Conservation (phyloP, 805 yeast species). For the Debaryomyces prosopidis region DNA sequence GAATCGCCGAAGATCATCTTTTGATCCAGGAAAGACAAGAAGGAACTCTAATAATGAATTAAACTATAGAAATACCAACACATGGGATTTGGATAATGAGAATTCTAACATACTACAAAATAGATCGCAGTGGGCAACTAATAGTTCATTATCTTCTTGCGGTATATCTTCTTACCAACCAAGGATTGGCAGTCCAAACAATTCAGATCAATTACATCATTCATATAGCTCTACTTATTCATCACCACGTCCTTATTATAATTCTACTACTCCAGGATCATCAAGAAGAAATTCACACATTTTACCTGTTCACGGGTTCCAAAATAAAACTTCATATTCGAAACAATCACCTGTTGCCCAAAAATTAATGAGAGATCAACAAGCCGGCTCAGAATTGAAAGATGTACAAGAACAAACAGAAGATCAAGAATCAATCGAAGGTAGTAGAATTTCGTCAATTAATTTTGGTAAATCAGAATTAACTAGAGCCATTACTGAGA, state of each 20-base stretch:
- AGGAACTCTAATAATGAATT: background rate
- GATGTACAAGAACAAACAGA: conserved; percentile 14
- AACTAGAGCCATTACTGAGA: conserved; percentile 11
- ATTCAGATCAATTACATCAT: conserved; percentile 1
- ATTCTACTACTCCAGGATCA: conserved; percentile 10
- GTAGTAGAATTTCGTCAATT: background rate
- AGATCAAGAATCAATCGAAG: conserved; percentile 10
- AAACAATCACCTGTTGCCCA: conserved; percentile 3
- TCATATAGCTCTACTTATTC: conserved; percentile 7
- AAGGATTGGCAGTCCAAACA: conserved; percentile 2
- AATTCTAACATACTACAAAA: conserved; percentile 23
- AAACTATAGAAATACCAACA: background rate
- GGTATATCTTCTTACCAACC: conserved; percentile 3
- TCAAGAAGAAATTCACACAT: conserved; percentile 23
- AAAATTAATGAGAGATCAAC: conserved; percentile 4
- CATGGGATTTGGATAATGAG: conserved; percentile 36
- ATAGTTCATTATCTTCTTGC: conserved; percentile 14
- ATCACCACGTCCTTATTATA: conserved; percentile 1
- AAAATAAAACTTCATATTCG: background rate
- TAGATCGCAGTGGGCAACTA: conserved; percentile 7
- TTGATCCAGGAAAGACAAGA: background rate
- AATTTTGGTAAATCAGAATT: conserved; percentile 9
- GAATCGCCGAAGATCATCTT: no score
- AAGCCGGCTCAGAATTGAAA: conserved; percentile 2
- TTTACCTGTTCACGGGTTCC: conserved; percentile 16